Evolutionary conservation across 176 grass and related monocot species (phyloP).

Genomic region (Echinochloa phyllopogon): DNA sequence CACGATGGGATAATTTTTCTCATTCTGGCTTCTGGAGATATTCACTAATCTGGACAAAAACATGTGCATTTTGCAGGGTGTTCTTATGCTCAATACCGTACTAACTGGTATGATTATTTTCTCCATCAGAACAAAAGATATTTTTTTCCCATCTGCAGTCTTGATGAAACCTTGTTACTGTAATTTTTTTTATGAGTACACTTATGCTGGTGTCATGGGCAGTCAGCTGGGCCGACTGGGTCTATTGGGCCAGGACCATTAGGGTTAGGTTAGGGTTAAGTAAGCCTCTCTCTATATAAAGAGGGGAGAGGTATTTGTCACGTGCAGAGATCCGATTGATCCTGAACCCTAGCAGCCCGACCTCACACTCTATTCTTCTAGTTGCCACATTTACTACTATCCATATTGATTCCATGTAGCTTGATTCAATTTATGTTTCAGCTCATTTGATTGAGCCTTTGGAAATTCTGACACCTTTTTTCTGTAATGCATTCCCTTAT

Average conservation of each 20-base stretch:
- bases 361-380: background rate
- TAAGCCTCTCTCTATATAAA: too few relatives aligned
- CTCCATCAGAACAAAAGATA: background rate
- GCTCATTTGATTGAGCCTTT: background rate
- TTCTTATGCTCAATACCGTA: conserved; percentile 96
- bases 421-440: background rate
- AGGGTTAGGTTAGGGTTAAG: too few relatives aligned
- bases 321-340: too few relatives aligned
- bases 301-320: too few relatives aligned
- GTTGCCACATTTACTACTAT: background rate
- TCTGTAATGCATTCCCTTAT: background rate
- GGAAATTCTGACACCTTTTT: background rate
- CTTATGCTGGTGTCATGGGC: too few relatives aligned
- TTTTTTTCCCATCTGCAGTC: background rate
- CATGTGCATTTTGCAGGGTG: conserved; percentile 66
- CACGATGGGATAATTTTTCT: background rate
- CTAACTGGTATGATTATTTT: conserved; percentile 75
- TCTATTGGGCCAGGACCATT: too few relatives aligned
- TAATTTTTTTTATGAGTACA: background rate
- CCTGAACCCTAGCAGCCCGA: too few relatives aligned
- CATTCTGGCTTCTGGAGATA: background rate
- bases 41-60: conserved; percentile 38
- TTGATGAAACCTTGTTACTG: background rate
- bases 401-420: background rate
- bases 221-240: too few relatives aligned